These are phyloP conservation scores for Pugionium cornutum DNA, from an alignment of 345 rosid species.

Conservation along the genomic window DNA sequence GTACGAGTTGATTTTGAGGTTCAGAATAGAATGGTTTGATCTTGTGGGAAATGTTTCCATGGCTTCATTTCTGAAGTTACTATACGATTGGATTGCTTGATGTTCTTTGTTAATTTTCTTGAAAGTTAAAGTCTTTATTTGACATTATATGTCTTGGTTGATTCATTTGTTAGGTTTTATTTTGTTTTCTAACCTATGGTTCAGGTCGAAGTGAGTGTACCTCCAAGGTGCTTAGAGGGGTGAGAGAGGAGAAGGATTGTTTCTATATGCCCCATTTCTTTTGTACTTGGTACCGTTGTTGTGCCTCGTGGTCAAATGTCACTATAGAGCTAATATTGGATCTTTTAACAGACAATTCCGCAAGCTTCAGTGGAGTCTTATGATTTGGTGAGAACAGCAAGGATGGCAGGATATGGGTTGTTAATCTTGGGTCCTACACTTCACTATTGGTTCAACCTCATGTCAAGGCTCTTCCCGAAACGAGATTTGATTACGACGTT, in stretches of 20 bases:
- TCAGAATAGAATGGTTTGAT: neutral
- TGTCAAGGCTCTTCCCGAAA: slow-evolving; percentile 74
- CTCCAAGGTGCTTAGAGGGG: slow-evolving; percentile 2
- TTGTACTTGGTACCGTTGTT: neutral
- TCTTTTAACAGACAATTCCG: slow-evolving; percentile 52
- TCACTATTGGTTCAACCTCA: slow-evolving; percentile 80
- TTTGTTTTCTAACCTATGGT: neutral
- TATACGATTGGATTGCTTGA: neutral
- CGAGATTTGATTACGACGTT: slow-evolving; percentile 69
- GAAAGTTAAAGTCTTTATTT: neutral
- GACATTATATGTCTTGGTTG: neutral
- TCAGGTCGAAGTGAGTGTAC: slow-evolving; percentile 2
- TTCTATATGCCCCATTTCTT: slow-evolving; percentile 6
- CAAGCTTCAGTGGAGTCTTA: slow-evolving; percentile 51
- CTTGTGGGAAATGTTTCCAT: neutral
- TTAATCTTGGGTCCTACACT: slow-evolving; percentile 75
- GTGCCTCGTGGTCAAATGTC: neutral
- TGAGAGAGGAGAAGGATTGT: neutral
- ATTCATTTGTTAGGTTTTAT: neutral
- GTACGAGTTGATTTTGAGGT: too few species aligned
- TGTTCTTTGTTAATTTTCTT: slow-evolving; percentile 6
- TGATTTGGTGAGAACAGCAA: slow-evolving; percentile 69
- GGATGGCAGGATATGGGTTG: slow-evolving; percentile 89
- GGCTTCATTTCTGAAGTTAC: neutral
- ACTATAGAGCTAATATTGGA: slow-evolving; percentile 4